phyloP scores from a whole-genome alignment of 2,329 filamentous ascomycete genomes.

The Tolypocladium sp. region DNA sequence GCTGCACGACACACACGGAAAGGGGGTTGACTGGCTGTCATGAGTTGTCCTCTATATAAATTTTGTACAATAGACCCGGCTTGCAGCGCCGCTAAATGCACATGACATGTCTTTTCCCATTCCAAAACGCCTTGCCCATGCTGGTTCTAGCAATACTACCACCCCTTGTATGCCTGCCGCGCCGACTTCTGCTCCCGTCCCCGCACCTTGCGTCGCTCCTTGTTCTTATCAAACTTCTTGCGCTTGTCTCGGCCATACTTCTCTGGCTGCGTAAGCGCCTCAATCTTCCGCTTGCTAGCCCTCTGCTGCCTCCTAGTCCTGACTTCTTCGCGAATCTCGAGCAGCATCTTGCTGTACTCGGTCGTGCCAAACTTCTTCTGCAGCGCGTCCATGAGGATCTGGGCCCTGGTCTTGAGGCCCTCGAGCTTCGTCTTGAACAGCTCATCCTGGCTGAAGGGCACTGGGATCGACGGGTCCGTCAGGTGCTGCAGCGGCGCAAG shows the following conservation, averaged over 20 bases:
- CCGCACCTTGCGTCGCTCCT: conserved; percentile 71
- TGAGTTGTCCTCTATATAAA: not conserved
- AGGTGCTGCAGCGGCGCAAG: conserved; percentile 65
- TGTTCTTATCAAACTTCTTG: conserved; percentile 77
- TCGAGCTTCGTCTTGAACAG: conserved; percentile 62
- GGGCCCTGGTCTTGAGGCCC: conserved; percentile 59
- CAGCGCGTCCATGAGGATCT: conserved; percentile 70
- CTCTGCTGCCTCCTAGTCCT: conserved; percentile 63
- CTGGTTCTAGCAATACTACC: conserved; percentile 13
- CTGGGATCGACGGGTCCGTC: conserved; percentile 67
- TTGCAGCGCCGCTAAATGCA: not conserved
- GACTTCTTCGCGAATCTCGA: conserved; percentile 65
- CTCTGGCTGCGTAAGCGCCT: conserved; percentile 76
- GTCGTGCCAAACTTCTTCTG: conserved; percentile 78
- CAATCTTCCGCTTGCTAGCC: conserved; percentile 78
- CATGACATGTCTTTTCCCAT: not conserved
- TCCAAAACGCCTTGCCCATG: conserved; percentile 17
- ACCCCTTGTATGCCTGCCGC: conserved; percentile 59
- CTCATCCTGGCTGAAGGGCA: conserved; percentile 63
- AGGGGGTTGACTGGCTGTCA: not conserved
- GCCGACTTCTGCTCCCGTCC: conserved; percentile 61
- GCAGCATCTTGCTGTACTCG: conserved; percentile 65
- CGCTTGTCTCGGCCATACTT: conserved; percentile 69
- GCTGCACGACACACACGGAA: not conserved
- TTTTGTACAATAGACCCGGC: not conserved